These are phyloP conservation scores for Pholiota microspora DNA, from an alignment of 768 basidiomycete genomes.

Conservation along the genomic window DNA sequence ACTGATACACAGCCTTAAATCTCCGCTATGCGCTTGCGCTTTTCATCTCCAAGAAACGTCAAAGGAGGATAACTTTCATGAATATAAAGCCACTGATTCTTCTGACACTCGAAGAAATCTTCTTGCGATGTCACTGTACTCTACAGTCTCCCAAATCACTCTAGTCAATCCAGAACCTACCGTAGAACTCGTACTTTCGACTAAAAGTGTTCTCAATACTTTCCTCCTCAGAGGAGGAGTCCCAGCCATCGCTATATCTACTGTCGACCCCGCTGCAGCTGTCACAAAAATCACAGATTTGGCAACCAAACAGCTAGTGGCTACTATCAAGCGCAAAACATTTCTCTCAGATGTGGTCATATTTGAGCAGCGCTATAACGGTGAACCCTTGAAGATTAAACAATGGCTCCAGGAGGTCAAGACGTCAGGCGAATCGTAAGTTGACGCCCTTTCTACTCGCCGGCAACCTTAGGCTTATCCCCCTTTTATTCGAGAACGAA, in stretches of 20 bases:
- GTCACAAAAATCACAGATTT: constrained; percentile 2
- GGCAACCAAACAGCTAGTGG: background rate
- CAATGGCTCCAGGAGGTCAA: constrained; percentile 10
- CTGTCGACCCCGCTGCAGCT: constrained; percentile 3
- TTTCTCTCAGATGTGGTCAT: constrained; percentile 1
- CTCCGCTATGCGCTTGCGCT: background rate
- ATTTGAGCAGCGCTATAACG: constrained; percentile 1
- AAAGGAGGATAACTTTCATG: too few species aligned
- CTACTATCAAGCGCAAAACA: constrained; percentile 5
- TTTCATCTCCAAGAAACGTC: too few species aligned
- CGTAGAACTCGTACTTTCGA: constrained; percentile 2
- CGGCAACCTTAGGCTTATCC: too few species aligned
- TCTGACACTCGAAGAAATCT: background rate
- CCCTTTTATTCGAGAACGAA: background rate
- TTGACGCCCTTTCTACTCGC: too few species aligned
- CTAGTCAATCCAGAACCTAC: constrained; percentile 2
- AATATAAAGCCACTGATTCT: too few species aligned
- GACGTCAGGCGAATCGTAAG: constrained; percentile 1
- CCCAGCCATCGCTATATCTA: constrained; percentile 1
- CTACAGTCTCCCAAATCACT: constrained; percentile 5
- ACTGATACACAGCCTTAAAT: background rate
- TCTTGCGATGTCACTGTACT: background rate
- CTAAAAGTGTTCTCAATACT: constrained; percentile 6
- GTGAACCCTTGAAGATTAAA: constrained; percentile 5
- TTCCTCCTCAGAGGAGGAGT: background rate